Base-by-base conservation (phyloP, 108 stramenopile species). In the Pseudonitzschia multistriata region DNA sequence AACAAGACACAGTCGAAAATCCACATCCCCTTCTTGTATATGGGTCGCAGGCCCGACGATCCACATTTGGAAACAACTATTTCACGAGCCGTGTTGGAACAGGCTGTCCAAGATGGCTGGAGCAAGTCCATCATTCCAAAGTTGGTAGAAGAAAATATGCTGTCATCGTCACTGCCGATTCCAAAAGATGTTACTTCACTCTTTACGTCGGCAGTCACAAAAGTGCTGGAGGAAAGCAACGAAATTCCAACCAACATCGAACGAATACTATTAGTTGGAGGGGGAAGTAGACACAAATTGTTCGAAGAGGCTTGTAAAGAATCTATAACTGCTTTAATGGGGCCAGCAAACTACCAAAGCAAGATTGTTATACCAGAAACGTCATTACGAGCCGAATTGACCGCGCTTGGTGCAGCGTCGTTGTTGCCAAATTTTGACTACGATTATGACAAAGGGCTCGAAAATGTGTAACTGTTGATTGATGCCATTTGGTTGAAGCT, bases 21-120 rank as follows among this genome's bases (percentile, higher is more conserved):
- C 34, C 86, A 93, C 71, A 75, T 93, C 50, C 91, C 88, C 1
- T 93, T 84, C 65, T 74, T 90, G n/a, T 73, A 67, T 76, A 82
- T 81, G 70, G 69, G 77, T 40, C 83, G 80, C 30, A 77, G 57
- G 21, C 19, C 59, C 36, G 49, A 74, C 15, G 49, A 70, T 34
- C 69, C 73, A 17, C 91, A 93, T 74, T 83, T 90, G 57, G 82
- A 88, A 10, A 61, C 78, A 28, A 79, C 74, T 2, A 56, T 93
- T 33, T 81, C 91, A 31, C 78, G 91, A 49, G 74, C 62, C n/a
- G 79, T 88, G 2, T 21, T 93, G 36, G 85, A 93, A 31, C 70
- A 83, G 39, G 49, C 70, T 8, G 79, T 90, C 11, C 70, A 90
- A 52, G 52, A 66, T 21, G 66, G 55, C 48, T 55, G 83, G 57